Percentiles rank a stretch among this genome's conserved stretches.
Evolutionary conservation across 805 yeast species (phyloP).

Genomic region (Starmerella roubikii): DNA sequence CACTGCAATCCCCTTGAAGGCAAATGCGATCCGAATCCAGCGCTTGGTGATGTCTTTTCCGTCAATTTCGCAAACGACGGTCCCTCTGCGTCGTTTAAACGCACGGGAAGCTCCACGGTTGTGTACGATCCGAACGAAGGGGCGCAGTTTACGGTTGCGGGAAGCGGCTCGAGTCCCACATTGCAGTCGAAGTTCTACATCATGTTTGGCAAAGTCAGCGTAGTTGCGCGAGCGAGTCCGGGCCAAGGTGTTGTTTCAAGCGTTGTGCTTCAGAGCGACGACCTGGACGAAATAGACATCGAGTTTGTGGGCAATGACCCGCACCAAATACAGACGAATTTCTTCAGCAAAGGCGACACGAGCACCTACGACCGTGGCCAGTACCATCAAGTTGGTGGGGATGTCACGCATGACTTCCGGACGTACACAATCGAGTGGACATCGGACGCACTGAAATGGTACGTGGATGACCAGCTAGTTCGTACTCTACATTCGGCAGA

Average conservation of each 20-base stretch:
- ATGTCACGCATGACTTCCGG: slow-evolving; percentile 49
- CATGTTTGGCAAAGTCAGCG: slow-evolving; percentile 81
- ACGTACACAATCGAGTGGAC: slow-evolving; percentile 83
- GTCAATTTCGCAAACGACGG: slow-evolving; percentile 36
- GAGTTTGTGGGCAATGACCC: slow-evolving; percentile 80
- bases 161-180: slow-evolving; percentile 58
- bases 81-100: slow-evolving; percentile 23
- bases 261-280: slow-evolving; percentile 69
- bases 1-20: slow-evolving; percentile 35
- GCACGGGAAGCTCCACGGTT: slow-evolving; percentile 17
- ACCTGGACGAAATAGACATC: slow-evolving; percentile 75
- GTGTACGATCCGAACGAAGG: slow-evolving; percentile 43
- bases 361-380: slow-evolving; percentile 69
- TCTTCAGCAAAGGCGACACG: slow-evolving; percentile 67
- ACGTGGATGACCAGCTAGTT: slow-evolving; percentile 52
- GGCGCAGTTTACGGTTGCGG: slow-evolving; percentile 41
- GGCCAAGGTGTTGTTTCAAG: slow-evolving; percentile 75
- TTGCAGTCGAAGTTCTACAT: slow-evolving; percentile 40
- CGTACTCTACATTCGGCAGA: slow-evolving; percentile 47
- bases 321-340: slow-evolving; percentile 56
- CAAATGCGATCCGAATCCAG: slow-evolving; percentile 39
- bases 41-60: slow-evolving; percentile 43
- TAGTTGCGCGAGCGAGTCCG: slow-evolving; percentile 51
- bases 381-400: slow-evolving; percentile 40
- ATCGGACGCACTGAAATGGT: slow-evolving; percentile 50